Conservation (phyloP, 305 asterid genomes). For the Solanum chacoense region DNA sequence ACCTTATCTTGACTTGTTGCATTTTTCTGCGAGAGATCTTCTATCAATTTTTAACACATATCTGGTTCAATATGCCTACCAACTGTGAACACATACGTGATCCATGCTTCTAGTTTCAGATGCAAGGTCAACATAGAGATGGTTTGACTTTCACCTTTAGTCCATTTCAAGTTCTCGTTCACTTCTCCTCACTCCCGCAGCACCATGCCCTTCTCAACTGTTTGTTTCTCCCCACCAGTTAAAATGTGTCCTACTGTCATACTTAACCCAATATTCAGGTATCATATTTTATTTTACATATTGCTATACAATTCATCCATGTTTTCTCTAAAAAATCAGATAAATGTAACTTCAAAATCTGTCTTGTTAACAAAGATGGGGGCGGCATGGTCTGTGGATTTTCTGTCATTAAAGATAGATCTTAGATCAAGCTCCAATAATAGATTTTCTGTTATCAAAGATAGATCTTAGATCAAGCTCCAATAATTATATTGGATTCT, state of each 20-base stretch:
- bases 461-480: background rate
- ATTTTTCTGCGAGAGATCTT: background rate
- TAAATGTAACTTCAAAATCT: background rate
- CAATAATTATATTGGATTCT: background rate
- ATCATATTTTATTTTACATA: too few species aligned
- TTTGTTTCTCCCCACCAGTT: background rate
- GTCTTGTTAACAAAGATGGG: background rate
- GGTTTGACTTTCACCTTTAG: background rate
- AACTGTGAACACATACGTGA: background rate
- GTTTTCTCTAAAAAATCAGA: background rate
- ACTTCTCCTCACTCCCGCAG: background rate
- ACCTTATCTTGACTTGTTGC: background rate
- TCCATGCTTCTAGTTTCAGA: background rate
- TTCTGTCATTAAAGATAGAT: background rate
- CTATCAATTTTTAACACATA: background rate
- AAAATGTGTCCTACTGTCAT: background rate
- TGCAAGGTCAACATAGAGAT: background rate
- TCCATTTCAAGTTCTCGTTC: background rate
- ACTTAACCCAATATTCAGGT: background rate
- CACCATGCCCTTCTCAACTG: background rate
- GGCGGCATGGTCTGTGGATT: background rate
- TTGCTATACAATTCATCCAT: background rate
- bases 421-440: background rate
- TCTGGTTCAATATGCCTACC: background rate
- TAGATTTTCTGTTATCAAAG: background rate